Base-by-base conservation (phyloP, 345 rosid species). In the Nephelium lappaceum region DNA sequence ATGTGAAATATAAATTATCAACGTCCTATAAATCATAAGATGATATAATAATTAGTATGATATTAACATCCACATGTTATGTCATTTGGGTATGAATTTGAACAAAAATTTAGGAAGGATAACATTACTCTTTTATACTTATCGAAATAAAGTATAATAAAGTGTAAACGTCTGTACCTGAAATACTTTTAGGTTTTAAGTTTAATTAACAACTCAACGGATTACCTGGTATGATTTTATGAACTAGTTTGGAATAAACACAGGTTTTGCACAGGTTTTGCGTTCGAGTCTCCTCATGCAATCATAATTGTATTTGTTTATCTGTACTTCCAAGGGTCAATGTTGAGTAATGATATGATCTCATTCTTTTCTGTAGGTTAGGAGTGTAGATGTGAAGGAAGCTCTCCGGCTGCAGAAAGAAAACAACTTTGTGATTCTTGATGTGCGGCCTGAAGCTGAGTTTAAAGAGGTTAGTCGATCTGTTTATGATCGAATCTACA, bases 371-470 rank as follows among this genome's bases (percentile, higher is more conserved):
- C 70, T 80, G 68, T 83, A 93, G 98, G 98, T 93, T 9, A 87
- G 99, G 81, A 91, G 99, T 67, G 95, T 96, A 72, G 98, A 96
- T n/a, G 95, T 88, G 67, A 94, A 96, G 84, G 99, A 96, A 91
- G 98, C 99, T 72, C 79, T 85, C 51, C 88, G 98, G n/a, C 97
- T 96, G 81, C 99, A 94, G 76, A 79, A 93, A 80, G 99, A 96
- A 83, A 96, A 96, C 81, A 94, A 91, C 69, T 96, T 96, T 81
- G 97, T 96, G 80, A 96, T 96, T 82, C 99, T 96, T 78, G 99
- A 96, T 43, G 97, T 96, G 6, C 82, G 99, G 42, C 99, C 99
- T 60, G 98, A 89, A 87, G 93, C 98, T 51, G 99, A 96, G 75
- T 94, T 76, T 85, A 96, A 93, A 81, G 91, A 88, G 92, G 99